Percentiles rank a stretch among this genome's conserved stretches.
Conservation (phyloP, 2,329 filamentous ascomycete species). For the Penicillium verrucosum region DNA sequence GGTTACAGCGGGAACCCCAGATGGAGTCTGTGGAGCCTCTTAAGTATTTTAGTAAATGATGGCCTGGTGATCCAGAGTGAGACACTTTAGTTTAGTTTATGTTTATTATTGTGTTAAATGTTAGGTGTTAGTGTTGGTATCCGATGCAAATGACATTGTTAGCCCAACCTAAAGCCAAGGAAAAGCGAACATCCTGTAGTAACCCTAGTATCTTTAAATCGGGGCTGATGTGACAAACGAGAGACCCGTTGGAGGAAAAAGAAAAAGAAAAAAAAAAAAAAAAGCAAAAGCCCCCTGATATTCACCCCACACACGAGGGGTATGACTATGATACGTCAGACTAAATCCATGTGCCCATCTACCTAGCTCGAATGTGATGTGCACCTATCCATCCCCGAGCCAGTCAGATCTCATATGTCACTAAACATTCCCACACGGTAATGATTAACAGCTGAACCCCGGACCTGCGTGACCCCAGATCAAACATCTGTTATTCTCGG, state of each 20-base stretch:
- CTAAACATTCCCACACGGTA: not conserved
- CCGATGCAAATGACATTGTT: not conserved
- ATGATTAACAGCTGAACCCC: not conserved
- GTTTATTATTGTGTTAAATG: not conserved
- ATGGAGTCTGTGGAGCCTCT: conserved; percentile 18
- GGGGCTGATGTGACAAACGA: conserved; percentile 13
- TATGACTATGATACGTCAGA: conserved; percentile 22
- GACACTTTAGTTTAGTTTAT: not conserved
- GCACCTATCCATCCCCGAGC: conserved; percentile 9
- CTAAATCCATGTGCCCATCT: conserved; percentile 8
- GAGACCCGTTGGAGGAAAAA: conserved; percentile 2
- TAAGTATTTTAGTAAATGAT: not conserved
- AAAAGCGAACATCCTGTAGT: not conserved
- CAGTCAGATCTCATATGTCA: conserved; percentile 17
- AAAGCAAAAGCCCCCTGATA: conserved; percentile 4
- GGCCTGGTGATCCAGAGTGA: conserved; percentile 15
- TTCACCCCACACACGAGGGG: not conserved
- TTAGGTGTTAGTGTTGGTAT: not conserved
- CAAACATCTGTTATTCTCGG: conserved; percentile 6
- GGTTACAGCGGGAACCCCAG: conserved; percentile 37
- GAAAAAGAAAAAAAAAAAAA: not conserved
- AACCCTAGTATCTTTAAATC: not conserved
- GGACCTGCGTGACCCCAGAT: conserved; percentile 8
- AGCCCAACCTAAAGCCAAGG: not conserved
- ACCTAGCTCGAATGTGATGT: conserved; percentile 15